Percentiles rank a stretch among this genome's conserved stretches.
phyloP scores from a whole-genome alignment of 257 asterid species.

The Solanum pinnatisectum region DNA sequence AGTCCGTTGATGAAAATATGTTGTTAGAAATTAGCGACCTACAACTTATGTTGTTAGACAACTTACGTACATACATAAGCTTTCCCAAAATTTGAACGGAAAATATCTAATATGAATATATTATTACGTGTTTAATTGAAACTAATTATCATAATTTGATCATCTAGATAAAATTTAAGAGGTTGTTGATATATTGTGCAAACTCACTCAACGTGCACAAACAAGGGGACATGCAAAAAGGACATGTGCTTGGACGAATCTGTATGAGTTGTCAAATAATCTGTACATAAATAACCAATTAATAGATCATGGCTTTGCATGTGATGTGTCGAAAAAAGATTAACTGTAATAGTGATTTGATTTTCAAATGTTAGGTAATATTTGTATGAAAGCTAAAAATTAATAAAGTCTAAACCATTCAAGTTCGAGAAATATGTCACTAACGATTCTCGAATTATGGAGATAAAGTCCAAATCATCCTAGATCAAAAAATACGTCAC shows the following conservation, averaged over 20 bases:
- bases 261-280: neutral
- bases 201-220: too few relatives aligned
- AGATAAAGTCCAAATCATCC: too few relatives aligned
- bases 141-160: too few relatives aligned
- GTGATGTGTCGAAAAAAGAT: neutral
- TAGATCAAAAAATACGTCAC: accelerated
- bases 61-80: too few relatives aligned
- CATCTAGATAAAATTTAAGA: neutral
- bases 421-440: accelerated
- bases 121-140: neutral
- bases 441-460: accelerated
- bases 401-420: neutral
- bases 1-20: too few relatives aligned
- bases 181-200: neutral
- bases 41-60: too few relatives aligned
- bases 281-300: neutral
- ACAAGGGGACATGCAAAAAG: neutral
- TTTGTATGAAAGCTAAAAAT: neutral
- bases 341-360: neutral
- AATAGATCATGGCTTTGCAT: neutral
- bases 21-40: too few relatives aligned
- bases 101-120: neutral
- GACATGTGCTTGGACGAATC: too few relatives aligned
- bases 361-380: neutral
- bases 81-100: neutral